Percentiles rank a stretch among this genome's conserved stretches.
These are phyloP conservation scores for Paracamarosporium sp. DNA, from an alignment of 2,329 filamentous ascomycete species.

Conservation along the genomic window DNA sequence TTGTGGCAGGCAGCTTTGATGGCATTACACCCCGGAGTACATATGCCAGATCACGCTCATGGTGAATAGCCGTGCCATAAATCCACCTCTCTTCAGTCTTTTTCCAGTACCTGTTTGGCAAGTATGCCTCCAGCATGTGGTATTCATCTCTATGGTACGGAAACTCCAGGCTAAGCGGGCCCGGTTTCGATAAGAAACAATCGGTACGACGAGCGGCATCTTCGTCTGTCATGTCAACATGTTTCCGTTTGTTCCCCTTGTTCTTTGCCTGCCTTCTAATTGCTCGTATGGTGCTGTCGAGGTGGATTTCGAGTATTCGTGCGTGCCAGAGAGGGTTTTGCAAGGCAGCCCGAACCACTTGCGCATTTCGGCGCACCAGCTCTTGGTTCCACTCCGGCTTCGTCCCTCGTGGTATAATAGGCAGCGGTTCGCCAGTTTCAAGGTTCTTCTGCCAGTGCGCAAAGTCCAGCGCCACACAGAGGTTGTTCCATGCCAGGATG, in stretches of 20 bases:
- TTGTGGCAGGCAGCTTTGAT: conserved; percentile 15
- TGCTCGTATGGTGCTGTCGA: conserved; percentile 54
- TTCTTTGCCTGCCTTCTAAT: conserved; percentile 58
- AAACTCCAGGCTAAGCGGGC: conserved; percentile 60
- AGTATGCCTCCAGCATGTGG: conserved; percentile 64
- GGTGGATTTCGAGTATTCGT: conserved; percentile 56
- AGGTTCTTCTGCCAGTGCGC: conserved; percentile 62
- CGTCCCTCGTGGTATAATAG: conserved; percentile 57
- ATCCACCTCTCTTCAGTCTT: conserved; percentile 55
- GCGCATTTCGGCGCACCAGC: conserved; percentile 53
- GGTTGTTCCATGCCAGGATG: conserved; percentile 63
- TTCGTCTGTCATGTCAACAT: conserved; percentile 54
- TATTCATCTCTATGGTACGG: conserved; percentile 65
- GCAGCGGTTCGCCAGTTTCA: conserved; percentile 60
- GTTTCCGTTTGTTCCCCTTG: conserved; percentile 55
- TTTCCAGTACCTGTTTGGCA: conserved; percentile 64
- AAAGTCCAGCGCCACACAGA: conserved; percentile 63
- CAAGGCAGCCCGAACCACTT: conserved; percentile 55
- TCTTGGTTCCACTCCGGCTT: conserved; percentile 58
- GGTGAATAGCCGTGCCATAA: conserved; percentile 51
- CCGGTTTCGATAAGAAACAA: conserved; percentile 57
- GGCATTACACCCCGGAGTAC: conserved; percentile 21
- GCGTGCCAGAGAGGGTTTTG: conserved; percentile 59
- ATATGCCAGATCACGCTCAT: conserved; percentile 49
- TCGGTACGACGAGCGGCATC: conserved; percentile 59